Base-by-base conservation (phyloP, 2,329 filamentous ascomycete genomes). In the Colletotrichum godetiae region DNA sequence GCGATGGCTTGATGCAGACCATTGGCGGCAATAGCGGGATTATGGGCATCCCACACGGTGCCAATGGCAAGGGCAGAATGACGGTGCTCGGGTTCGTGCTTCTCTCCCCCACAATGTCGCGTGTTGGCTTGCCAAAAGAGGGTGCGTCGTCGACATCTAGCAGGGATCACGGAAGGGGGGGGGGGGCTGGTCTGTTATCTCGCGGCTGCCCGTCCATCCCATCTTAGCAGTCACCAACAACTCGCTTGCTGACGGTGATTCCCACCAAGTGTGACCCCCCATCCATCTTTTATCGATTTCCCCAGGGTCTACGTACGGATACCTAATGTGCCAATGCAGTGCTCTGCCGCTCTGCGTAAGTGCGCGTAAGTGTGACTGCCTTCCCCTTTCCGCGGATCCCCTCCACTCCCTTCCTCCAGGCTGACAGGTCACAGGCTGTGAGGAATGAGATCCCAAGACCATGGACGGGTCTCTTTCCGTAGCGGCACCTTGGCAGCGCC, bases 401-500 rank as follows among this genome's bases (percentile, higher is more conserved):
- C 62, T 70, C 31, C 56, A 35, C 29, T 7, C 29, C 60, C 61
- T 55, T 64, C 46, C 46, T 42, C 27, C 46, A 56, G 63, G 49
- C 68, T 68, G 68, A 57, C 55, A 33, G 33, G 46, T 63, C 64
- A 62, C 55, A 33, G 33, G 46, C 33, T 35, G 58, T 35, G 58
- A 69, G 66, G 65, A 59, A 63, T 68, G 58, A 63, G 52, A 69
- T 64, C 46, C 66, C 66, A 69, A 69, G 70, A 68, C 37, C 46
- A 52, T 61, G 70, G 55, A 60, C 55, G 67, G 70, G 67, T 60
- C 67, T 57, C 67, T 29, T 70, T 49, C 67, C 70, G 67, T 73
- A 70, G 70, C 60, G 60, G 67, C 56, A 15, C 56, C 70, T 73
- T 73, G 70, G 70, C 70, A 66, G 46, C 60, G 60, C 60, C 67